phyloP scores from a whole-genome alignment of 129 eudicot species.

The Chrysanthemum makinoi region DNA sequence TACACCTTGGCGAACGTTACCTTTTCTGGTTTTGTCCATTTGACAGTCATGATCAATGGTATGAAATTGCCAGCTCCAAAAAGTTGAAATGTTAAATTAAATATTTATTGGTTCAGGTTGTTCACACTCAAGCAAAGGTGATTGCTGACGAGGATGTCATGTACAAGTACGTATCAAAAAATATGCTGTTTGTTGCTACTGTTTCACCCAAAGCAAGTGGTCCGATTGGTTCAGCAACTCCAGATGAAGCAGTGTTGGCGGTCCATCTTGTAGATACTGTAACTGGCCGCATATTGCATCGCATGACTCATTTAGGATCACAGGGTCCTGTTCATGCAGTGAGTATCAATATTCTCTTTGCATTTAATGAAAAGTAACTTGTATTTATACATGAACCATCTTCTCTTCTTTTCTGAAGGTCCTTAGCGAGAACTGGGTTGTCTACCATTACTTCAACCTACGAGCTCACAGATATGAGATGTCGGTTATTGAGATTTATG shows the following conservation, averaged over 20 bases:
- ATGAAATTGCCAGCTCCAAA: neutral
- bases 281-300: conserved; percentile 90
- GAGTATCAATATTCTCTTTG: conserved; percentile 38
- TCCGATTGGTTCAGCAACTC: conserved; percentile 86
- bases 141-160: conserved; percentile 80
- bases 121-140: conserved; percentile 97
- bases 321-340: conserved; percentile 99
- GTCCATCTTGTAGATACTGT: conserved; percentile 85
- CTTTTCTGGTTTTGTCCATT: neutral
- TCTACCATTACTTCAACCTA: conserved; percentile 95
- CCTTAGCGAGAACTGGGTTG: conserved; percentile 98
- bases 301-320: conserved; percentile 88
- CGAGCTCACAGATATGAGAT: conserved; percentile 97
- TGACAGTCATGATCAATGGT: neutral
- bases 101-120: conserved; percentile 51
- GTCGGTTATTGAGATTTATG: conserved; percentile 94
- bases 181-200: conserved; percentile 78
- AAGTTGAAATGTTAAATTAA: neutral
- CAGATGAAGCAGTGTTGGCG: conserved; percentile 85
- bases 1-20: neutral
- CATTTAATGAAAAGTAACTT: neutral
- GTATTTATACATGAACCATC: neutral
- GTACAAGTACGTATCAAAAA: conserved; percentile 87
- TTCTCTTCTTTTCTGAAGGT: conserved; percentile 50
- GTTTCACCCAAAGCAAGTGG: conserved; percentile 92